Percentiles rank a stretch among this genome's conserved stretches.
phyloP scores from a whole-genome alignment of 2,329 filamentous ascomycete genomes.

The Aspergillus fijiensis region DNA sequence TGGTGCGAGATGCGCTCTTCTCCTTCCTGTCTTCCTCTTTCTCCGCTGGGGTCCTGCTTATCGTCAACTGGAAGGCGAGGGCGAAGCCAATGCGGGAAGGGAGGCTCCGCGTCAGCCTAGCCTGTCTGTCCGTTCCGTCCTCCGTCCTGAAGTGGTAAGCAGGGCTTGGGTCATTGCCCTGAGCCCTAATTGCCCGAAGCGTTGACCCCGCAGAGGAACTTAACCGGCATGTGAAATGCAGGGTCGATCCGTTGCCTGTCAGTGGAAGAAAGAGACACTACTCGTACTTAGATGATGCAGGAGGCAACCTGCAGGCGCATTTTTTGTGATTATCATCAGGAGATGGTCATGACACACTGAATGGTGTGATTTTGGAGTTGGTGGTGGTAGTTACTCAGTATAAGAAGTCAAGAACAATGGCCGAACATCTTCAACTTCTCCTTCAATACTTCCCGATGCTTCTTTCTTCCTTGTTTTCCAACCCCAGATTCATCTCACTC shows the following conservation, averaged over 20 bases:
- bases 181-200: constrained; percentile 20
- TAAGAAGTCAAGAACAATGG: no score
- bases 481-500: not conserved
- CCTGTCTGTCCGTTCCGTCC: not conserved
- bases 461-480: not conserved
- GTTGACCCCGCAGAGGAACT: constrained; percentile 6
- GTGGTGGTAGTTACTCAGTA: no score
- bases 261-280: no score
- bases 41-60: no score
- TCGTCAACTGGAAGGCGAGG: not conserved
- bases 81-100: not conserved
- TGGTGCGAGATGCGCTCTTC: not conserved
- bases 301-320: no score
- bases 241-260: not conserved
- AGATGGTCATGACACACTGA: no score
- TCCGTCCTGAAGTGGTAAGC: constrained; percentile 23
- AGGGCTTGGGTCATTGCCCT: constrained; percentile 31
- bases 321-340: no score
- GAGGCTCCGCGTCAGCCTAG: constrained; percentile 23
- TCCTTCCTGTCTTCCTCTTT: not conserved
- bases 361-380: no score
- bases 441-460: no score
- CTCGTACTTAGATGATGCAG: no score
- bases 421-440: no score
- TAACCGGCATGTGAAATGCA: not conserved